Evolutionary conservation across 208 protist species (phyloP).

Genomic region (Leptomonas seymouri): DNA sequence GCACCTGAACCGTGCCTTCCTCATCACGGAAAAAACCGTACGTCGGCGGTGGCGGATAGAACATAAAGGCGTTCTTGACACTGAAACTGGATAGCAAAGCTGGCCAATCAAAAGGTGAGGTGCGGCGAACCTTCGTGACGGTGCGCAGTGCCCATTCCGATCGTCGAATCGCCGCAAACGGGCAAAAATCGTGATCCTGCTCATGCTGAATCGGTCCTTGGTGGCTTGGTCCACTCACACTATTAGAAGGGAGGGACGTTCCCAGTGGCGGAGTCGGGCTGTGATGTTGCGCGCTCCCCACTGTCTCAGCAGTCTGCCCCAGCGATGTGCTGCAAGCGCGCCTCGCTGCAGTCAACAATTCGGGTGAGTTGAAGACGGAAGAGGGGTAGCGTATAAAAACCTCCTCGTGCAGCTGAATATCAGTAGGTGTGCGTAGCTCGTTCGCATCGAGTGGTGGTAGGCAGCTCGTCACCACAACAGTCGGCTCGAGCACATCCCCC

Average conservation of each 20-base stretch:
- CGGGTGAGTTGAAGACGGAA: background rate
- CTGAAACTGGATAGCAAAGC: slow-evolving; percentile 46
- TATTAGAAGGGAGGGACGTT: background rate
- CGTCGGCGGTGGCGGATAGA: slow-evolving; percentile 47
- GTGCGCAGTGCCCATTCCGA: slow-evolving; percentile 33
- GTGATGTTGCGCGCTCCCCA: background rate
- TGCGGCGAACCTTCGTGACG: slow-evolving; percentile 14
- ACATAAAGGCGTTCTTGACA: slow-evolving; percentile 59
- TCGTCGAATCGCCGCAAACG: slow-evolving; percentile 36
- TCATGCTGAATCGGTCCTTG: slow-evolving; percentile 31
- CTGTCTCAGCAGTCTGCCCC: no score
- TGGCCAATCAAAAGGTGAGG: slow-evolving; percentile 29
- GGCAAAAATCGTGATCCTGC: slow-evolving; percentile 48
- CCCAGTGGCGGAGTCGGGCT: background rate
- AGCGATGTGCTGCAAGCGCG: no score
- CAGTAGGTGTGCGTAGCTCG: slow-evolving; percentile 13
- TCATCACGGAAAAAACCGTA: slow-evolving; percentile 38
- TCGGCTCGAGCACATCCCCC: slow-evolving; percentile 15
- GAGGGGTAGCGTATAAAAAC: slow-evolving; percentile 20
- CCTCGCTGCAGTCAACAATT: background rate
- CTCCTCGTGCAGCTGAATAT: slow-evolving; percentile 25
- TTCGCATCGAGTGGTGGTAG: background rate
- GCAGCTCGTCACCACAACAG: slow-evolving; percentile 17
- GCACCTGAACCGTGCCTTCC: slow-evolving; percentile 23
- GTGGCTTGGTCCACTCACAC: background rate